Base-by-base conservation (phyloP, 2,329 filamentous ascomycete species). In the Paecilomyces variotii region DNA sequence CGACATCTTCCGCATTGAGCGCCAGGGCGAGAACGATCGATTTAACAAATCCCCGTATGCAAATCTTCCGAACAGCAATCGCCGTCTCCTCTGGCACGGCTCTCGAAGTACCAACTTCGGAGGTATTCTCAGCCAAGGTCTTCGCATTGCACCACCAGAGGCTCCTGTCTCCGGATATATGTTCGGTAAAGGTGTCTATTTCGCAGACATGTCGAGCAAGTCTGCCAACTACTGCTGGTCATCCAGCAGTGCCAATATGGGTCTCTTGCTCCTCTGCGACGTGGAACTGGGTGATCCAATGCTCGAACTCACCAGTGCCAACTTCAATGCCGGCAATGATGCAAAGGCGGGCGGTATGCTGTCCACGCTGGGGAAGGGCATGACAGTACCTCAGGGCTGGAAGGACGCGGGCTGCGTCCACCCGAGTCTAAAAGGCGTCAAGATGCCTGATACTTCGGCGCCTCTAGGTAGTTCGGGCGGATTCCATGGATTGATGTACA, bases 141-240 rank as follows among this genome's bases (percentile, higher is more conserved):
- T 96, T 5, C 88, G 90, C n/a, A 96, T 96, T 63, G 91, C 91
- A 5, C 91, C 91, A 0, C 77, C 76, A 1, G 78, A 95, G 72
- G 91, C 91, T 0, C 91, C 90, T 0, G 86, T 86, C 0, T 83
- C 80, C 3, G 90, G 90, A 1, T 91, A 93, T 77, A 93, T 93
- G 88, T 96, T 95, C 64, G 91, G 88, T 59, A 95, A 95, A 73
- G 91, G 91, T 52, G 88, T 96, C 53, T 96, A 96, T 69, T 82
- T 96, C 1, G 90, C 90, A 2, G 90, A 95, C 67, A 91, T 91
- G 81, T 88, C 85, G 0, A 88, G 84, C 70, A 96, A 95, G 75
- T 91, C 87, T 1, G 90, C 90, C 14, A 84, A 84, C 65, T 96
- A 96, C 76, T 94, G 90, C 70, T 82, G 73, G 56, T 70, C 84